A percentile compares a stretch with the other conserved stretches of the same genome.
Evolutionary conservation across 225 moss, liverwort and hornwort genomes (phyloP).

Genomic region (Neckera pumila): DNA sequence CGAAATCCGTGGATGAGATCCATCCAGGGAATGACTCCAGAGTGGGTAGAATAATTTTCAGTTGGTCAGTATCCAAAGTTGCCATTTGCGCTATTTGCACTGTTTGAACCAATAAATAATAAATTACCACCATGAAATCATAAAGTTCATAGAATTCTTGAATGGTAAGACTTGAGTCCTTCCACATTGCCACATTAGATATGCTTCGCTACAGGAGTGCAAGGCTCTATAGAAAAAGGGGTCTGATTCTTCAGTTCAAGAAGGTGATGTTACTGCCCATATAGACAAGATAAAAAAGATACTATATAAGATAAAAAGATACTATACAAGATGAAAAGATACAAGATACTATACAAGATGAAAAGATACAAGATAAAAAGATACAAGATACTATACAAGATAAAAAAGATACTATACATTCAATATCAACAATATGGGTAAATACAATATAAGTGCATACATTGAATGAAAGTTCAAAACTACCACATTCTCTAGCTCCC

Average conservation of each 20-base stretch:
- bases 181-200: neutral
- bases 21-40: conserved; percentile 43
- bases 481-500: no score
- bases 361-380: no score
- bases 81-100: conserved; percentile 68
- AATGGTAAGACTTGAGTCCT: neutral
- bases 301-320: no score
- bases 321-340: no score
- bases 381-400: no score
- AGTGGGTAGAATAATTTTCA: conserved; percentile 22
- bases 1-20: conserved; percentile 45
- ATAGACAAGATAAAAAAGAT: neutral
- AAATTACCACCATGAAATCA: neutral
- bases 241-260: neutral
- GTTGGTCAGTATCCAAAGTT: conserved; percentile 18
- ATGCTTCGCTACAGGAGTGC: neutral
- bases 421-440: neutral
- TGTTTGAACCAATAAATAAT: neutral
- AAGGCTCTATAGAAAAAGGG: neutral
- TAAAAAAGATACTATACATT: neutral
- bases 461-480: neutral
- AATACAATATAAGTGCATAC: no score
- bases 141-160: neutral
- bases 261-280: neutral
- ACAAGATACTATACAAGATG: no score